A percentile compares a stretch with the other conserved stretches of the same genome.
These are phyloP conservation scores for Brachypodium distachyon DNA, from an alignment of 202 grass and related monocot species.

Conservation along the genomic window DNA sequence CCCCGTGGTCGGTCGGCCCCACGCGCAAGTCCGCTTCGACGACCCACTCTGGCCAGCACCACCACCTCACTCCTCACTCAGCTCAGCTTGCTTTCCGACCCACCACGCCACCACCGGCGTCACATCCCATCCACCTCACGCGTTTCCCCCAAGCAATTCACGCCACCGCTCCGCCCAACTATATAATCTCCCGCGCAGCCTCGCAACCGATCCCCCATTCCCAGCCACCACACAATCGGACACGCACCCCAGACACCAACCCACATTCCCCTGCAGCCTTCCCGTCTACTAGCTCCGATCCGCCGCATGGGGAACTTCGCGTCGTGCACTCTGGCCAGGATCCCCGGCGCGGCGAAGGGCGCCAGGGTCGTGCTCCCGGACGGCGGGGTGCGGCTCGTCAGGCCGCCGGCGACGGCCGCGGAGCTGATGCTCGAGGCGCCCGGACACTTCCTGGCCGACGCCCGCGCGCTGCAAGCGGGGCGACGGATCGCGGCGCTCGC, in stretches of 20 bases:
- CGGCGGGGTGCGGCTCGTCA: constrained; percentile 25
- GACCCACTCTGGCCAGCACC: constrained; percentile 5
- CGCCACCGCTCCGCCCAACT: not conserved
- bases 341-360: not conserved
- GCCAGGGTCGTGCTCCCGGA: constrained; percentile 62
- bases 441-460: constrained; percentile 64
- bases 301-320: constrained; percentile 70
- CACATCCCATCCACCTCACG: constrained; percentile 19
- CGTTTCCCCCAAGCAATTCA: constrained; percentile 1
- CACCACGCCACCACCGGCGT: not conserved
- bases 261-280: not conserved
- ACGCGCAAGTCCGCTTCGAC: constrained; percentile 31
- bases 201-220: not conserved
- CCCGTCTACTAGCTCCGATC: not conserved
- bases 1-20: constrained; percentile 18
- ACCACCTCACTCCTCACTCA: not conserved
- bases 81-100: not conserved
- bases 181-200: constrained; percentile 9
- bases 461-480: constrained; percentile 40
- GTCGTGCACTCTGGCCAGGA: constrained; percentile 47
- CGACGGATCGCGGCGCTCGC: constrained; percentile 45
- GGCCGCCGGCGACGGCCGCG: constrained; percentile 37
- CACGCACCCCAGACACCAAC: not conserved
- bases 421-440: constrained; percentile 88
- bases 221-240: not conserved